These are phyloP conservation scores for Dacryopinax primogenitus DNA, from an alignment of 768 basidiomycete genomes.

Conservation along the genomic window DNA sequence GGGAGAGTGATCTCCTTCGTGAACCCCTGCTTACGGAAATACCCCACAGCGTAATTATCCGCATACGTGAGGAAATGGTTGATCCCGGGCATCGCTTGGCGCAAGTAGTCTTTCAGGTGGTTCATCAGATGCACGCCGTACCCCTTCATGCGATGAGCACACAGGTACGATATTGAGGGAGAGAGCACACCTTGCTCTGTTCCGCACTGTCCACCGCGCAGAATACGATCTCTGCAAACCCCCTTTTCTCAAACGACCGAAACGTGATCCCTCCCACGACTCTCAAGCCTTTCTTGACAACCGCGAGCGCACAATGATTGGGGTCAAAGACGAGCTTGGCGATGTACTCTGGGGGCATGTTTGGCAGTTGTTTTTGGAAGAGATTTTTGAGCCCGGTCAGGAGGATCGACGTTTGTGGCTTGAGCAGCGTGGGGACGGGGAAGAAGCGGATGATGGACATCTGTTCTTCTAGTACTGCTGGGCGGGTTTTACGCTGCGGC, in stretches of 20 bases:
- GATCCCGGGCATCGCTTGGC: slow-evolving; percentile 68
- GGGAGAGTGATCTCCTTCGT: slow-evolving; percentile 93
- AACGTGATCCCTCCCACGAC: slow-evolving; percentile 98
- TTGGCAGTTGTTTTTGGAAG: slow-evolving; percentile 93
- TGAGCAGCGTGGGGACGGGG: neutral
- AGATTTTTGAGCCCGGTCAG: slow-evolving; percentile 92
- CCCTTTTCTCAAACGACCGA: slow-evolving; percentile 85
- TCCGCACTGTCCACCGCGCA: slow-evolving; percentile 94
- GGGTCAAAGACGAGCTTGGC: slow-evolving; percentile 85
- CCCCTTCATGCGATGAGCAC: slow-evolving; percentile 41
- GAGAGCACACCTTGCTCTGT: slow-evolving; percentile 84
- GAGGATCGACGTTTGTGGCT: slow-evolving; percentile 62
- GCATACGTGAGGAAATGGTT: slow-evolving; percentile 96
- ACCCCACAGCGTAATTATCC: slow-evolving; percentile 97
- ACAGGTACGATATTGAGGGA: neutral
- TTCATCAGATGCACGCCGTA: slow-evolving; percentile 99
- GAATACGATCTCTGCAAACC: slow-evolving; percentile 97
- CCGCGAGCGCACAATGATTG: slow-evolving; percentile 86
- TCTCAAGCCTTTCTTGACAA: slow-evolving; percentile 86
- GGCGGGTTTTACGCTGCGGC: slow-evolving; percentile 2
- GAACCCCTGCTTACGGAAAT: slow-evolving; percentile 96
- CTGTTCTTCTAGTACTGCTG: slow-evolving; percentile 3
- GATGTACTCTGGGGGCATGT: slow-evolving; percentile 98
- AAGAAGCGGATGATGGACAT: neutral
- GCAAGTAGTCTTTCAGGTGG: slow-evolving; percentile 88